Evolutionary conservation across 2,329 filamentous ascomycete species (phyloP), one percentile per base, ranked within the genome.

Genomic region (Helotiales sp.): DNA sequence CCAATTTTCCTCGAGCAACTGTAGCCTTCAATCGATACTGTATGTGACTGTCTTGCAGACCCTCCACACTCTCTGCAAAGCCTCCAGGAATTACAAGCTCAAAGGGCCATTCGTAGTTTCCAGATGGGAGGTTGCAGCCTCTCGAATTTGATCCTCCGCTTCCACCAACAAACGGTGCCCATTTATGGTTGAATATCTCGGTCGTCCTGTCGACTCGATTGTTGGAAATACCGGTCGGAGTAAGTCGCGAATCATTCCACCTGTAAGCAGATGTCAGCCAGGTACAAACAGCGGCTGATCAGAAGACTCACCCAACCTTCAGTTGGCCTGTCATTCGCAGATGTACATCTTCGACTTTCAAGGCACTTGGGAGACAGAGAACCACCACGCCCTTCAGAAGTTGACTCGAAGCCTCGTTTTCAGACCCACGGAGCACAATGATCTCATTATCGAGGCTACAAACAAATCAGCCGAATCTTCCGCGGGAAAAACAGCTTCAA

Each of bases 11-110:
- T 67, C 94, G 84, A 54, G 91, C 91, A 60, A 98, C 90, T 61
- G 93, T 94, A 1, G 95, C 96, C 80, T 97, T 97, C 75, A 99
- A 84, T 72, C 91, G 90, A 80, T 98, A 99, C 57, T 93, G 91
- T 68, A 98, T 89, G 80, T 91, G 95, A 17, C 92, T 94, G 73
- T 96, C 92, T 64, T 87, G 85, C 65, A 98, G 83, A 3, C 96
- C 96, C 80, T 98, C 96, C 47, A 99, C 87, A 76, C 93, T 97
- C 84, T 98, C 96, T 20, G 93, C 87, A 26, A 85, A 89, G 74
- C 87, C 82, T 65, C 92, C 92, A 17, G 90, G 86, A n/a, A 95
- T 82, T 66, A 91, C 83, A 65, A 90, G 82, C 73, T 93, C 89
- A 77, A 96, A 95, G 0, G 91, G 91, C 81, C 91, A 95, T 78